Evolutionary conservation across 2,329 filamentous ascomycete genomes (phyloP), one percentile per base, ranked within the genome.

Genomic region (Ceratocystis harringtonii): DNA sequence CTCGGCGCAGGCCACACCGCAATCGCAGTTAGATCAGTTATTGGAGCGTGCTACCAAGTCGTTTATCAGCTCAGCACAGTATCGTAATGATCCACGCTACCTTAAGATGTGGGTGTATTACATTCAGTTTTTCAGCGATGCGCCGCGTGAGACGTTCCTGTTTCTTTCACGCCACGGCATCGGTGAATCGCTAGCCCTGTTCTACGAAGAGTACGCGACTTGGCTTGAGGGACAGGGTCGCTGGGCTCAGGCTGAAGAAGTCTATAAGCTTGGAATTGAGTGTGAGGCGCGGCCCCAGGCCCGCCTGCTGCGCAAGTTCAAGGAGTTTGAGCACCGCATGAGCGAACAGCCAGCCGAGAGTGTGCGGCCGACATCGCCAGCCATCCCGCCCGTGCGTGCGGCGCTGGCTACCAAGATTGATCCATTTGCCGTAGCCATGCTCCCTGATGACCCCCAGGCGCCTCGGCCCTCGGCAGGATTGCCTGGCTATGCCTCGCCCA

Each of bases 61-160:
- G 0, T 96, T 99, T 74, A 85, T 95, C 68, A 83, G 83, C n/a
- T 88, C 88, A 1, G 72, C 85, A 57, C 89, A 95, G 73, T 97
- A 97, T 80, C 94, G 89, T 75, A 96, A 97, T 73, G 94, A 99
- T 73, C 90, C 91, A 2, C 83, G 94, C 70, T 99, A 99, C 74
- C 77, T 99, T 66, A 92, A 90, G 74, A 75, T 99, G 62, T 99
- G 94, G 94, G 80, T 97, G 36, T 86, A 92, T 72, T 99, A 97
- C 75, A 95, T 97, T 71, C 83, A 87, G 63, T 84, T 96, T 71
- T 97, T 97, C 76, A 89, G 90, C 3, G 94, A 97, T 73, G 81
- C 90, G n/a, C 92, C 92, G 1, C 86, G 92, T 63, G 94, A 99
- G 75, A 90, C 89, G 0, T 99, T 92, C 73, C 85, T 94, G 60